A percentile compares a stretch with the other conserved stretches of the same genome.
These are phyloP conservation scores for Yarrowia deformans DNA, from an alignment of 805 yeast genomes.

Conservation along the genomic window DNA sequence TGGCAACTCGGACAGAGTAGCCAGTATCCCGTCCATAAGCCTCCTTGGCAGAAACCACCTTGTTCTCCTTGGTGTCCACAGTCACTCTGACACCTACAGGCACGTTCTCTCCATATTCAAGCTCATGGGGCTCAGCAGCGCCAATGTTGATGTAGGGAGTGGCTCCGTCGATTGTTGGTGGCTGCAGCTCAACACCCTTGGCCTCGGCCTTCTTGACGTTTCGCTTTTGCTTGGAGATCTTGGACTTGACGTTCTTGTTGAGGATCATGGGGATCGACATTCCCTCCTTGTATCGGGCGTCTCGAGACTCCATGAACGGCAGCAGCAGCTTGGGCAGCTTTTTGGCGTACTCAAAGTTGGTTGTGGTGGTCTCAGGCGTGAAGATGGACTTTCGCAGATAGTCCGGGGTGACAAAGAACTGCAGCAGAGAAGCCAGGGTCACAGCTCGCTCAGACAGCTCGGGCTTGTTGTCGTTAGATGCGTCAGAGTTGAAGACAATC, in stretches of 20 bases:
- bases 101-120: constrained; percentile 61
- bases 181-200: constrained; percentile 59
- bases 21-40: constrained; percentile 66
- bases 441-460: constrained; percentile 52
- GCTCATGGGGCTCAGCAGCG: constrained; percentile 61
- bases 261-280: constrained; percentile 53
- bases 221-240: constrained; percentile 45
- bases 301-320: constrained; percentile 68
- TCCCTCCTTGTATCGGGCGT: constrained; percentile 69
- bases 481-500: constrained; percentile 41
- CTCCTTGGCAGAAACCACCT: constrained; percentile 71
- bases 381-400: constrained; percentile 74
- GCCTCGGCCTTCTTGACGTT: constrained; percentile 54
- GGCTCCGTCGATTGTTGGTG: constrained; percentile 47
- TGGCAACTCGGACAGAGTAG: constrained; percentile 74
- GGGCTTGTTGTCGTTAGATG: constrained; percentile 42
- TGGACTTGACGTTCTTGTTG: constrained; percentile 38
- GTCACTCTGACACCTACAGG: constrained; percentile 85
- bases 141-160: constrained; percentile 86
- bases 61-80: constrained; percentile 66
- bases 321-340: constrained; percentile 74
- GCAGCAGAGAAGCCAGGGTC: constrained; percentile 72
- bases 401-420: constrained; percentile 84
- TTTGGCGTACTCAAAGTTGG: constrained; percentile 66
- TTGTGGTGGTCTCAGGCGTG: constrained; percentile 51